A percentile compares a stretch with the other conserved stretches of the same genome.
phyloP scores from a whole-genome alignment of 1,284 basidiomycete species.

The Puccinia novopanici region DNA sequence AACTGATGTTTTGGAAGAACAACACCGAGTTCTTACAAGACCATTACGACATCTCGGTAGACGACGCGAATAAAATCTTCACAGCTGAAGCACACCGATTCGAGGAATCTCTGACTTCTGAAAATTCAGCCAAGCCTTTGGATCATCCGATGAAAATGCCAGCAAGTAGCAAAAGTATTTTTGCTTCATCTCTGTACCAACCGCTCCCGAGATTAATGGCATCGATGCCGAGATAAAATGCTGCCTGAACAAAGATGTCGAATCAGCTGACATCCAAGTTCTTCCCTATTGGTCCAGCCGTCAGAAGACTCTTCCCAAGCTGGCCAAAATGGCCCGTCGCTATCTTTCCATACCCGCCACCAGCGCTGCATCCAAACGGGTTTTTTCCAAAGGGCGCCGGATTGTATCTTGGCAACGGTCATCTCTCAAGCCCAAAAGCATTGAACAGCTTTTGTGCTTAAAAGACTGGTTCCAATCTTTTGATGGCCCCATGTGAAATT shows the following conservation, averaged over 20 bases:
- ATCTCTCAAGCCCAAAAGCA: no score
- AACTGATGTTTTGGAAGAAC: neutral
- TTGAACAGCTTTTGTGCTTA: conserved; percentile 3
- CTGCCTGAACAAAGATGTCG: neutral
- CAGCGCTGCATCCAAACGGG: conserved; percentile 6
- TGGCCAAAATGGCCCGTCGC: neutral
- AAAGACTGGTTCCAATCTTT: conserved; percentile 10
- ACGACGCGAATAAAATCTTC: neutral
- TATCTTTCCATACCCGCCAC: no score
- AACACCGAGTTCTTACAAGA: neutral
- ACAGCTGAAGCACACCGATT: no score
- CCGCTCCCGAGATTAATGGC: no score
- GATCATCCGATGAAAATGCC: no score
- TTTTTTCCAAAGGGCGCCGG: conserved; percentile 5
- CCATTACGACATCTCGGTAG: neutral
- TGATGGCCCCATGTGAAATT: no score
- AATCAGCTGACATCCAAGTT: neutral
- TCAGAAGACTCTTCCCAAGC: neutral
- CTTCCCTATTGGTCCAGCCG: neutral
- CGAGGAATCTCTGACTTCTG: no score
- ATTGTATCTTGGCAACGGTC: conserved; percentile 10
- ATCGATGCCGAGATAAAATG: neutral
- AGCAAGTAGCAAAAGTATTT: neutral
- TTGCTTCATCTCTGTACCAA: neutral
- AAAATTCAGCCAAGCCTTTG: no score